Evolutionary conservation across 129 eudicot species (phyloP).

Genomic region (Ambrosia artemisiifolia): DNA sequence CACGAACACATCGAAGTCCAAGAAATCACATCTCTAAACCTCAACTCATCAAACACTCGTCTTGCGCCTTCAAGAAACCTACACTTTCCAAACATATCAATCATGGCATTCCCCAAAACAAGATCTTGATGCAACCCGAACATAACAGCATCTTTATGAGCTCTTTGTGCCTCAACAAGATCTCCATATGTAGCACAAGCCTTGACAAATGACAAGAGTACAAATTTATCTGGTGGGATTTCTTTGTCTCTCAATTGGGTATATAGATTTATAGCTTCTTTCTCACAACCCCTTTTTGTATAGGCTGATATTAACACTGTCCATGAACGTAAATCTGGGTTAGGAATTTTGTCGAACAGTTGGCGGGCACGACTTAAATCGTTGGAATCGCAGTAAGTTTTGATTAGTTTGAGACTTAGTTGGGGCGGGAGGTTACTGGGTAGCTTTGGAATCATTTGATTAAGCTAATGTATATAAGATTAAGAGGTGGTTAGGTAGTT

Average conservation of each 20-base stretch:
- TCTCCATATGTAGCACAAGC: slow-evolving; percentile 58
- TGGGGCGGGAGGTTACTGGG: slow-evolving; percentile 62
- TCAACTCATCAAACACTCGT: slow-evolving; percentile 41
- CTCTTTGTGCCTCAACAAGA: slow-evolving; percentile 46
- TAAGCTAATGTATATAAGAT: slow-evolving; percentile 10
- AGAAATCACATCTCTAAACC: slow-evolving; percentile 50
- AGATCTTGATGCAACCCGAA: slow-evolving; percentile 46
- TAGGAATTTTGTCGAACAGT: slow-evolving; percentile 61
- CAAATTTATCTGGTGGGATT: slow-evolving; percentile 50
- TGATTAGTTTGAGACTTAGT: slow-evolving; percentile 48
- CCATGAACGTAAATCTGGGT: slow-evolving; percentile 64
- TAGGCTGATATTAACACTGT: slow-evolving; percentile 63
- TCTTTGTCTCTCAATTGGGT: slow-evolving; percentile 33
- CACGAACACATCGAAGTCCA: slow-evolving; percentile 67
- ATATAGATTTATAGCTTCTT: slow-evolving; percentile 56
- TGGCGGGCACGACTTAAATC: slow-evolving; percentile 71
- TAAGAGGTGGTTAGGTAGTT: background rate
- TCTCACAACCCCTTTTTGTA: slow-evolving; percentile 40
- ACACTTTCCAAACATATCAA: slow-evolving; percentile 63
- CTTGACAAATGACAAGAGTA: slow-evolving; percentile 53
- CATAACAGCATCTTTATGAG: slow-evolving; percentile 36
- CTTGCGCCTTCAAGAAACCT: slow-evolving; percentile 43
- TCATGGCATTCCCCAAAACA: slow-evolving; percentile 57
- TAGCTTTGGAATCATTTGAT: slow-evolving; percentile 46
- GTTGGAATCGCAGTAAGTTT: slow-evolving; percentile 37